Conservation (phyloP, 2,329 filamentous ascomycete genomes). For the Aspergillus caelatus region DNA sequence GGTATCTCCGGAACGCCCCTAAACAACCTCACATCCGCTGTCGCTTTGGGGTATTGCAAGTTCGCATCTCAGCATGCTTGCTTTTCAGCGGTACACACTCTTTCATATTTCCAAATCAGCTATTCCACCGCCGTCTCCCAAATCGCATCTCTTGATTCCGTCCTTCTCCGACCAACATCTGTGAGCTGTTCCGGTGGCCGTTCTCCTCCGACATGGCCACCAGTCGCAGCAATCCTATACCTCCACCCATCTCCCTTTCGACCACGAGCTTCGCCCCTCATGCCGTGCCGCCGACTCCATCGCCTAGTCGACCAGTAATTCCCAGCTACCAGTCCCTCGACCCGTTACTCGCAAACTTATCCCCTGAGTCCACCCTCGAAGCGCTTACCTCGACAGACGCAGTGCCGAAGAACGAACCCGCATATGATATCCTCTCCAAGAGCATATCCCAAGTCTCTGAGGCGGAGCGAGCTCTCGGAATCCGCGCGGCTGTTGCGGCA, state of each 20-base stretch:
- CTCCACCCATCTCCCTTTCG: slow-evolving; percentile 31
- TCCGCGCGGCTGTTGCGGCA: slow-evolving; percentile 61
- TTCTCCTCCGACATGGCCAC: slow-evolving; percentile 33
- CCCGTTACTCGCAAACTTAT: slow-evolving; percentile 55
- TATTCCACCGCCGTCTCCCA: slow-evolving; percentile 32
- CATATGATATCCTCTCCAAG: slow-evolving; percentile 45
- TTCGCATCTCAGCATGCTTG: slow-evolving; percentile 41
- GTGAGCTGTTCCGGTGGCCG: slow-evolving; percentile 23
- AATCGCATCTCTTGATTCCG: slow-evolving; percentile 21
- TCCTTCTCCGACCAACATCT: slow-evolving; percentile 15
- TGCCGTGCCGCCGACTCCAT: slow-evolving; percentile 41
- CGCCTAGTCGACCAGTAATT: slow-evolving; percentile 39
- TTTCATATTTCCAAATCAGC: slow-evolving; percentile 27
- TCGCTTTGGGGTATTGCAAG: slow-evolving; percentile 14
- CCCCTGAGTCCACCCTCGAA: slow-evolving; percentile 56
- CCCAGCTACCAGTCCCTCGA: slow-evolving; percentile 45
- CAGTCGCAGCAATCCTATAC: slow-evolving; percentile 34
- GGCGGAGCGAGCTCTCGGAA: slow-evolving; percentile 61
- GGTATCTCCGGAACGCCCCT: slow-evolving; percentile 3
- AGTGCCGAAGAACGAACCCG: slow-evolving; percentile 40
- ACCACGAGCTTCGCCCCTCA: slow-evolving; percentile 30
- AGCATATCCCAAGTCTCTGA: slow-evolving; percentile 60
- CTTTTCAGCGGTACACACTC: slow-evolving; percentile 32
- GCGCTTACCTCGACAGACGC: slow-evolving; percentile 51
- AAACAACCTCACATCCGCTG: slow-evolving; percentile 6